Base-by-base conservation (phyloP, 176 grass and related monocot species). In the Triticum urartu region DNA sequence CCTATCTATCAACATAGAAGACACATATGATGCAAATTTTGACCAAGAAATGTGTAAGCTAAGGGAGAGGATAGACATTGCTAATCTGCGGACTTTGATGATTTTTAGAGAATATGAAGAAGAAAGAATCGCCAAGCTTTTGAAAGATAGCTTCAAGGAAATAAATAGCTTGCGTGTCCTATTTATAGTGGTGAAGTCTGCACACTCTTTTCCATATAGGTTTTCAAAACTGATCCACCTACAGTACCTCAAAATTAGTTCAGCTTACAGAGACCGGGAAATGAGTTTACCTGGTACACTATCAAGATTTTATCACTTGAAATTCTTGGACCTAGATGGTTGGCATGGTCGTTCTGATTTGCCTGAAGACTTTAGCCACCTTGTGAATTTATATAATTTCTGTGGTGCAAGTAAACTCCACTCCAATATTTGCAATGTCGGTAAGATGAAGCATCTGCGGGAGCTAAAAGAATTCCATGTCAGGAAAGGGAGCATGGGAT, bases 221-320 rank as follows among this genome's bases (percentile, higher is more conserved):
- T 62, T 62, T 62, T 62, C 59, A 22, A 62, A 62, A 62, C 21
- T 62, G 4, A 62, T 62, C 7, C 59, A 62, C 59, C 59, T 62
- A 8, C 59, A 62, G 3, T 62, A 62, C 59, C 68, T 70, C 68
- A 70, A 70, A 70, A 69, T 69, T 7, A 32, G 63, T 14, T 63
- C 64, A 66, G 2, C 3, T 25, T 1, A 22, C 58, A 1, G 0
- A 3, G 58, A 39, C 7, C 0, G 7, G 0, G 0, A 5, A 64
- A 0, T 28, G 4, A 64, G 63, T 14, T 33, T 68, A 35, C 66
- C 32, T 35, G 10, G 36, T 38, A 38, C 36, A 38, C 36, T 38
- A 38, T 38, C 36, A 38, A 38, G 36, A 38, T 38, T 38, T 38
- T 38, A 38, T 38, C 36, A 38, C 36, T 38, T 38, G 36, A 38